phyloP scores from a whole-genome alignment of 129 eudicot genomes.

The Saposhnikovia divaricata region DNA sequence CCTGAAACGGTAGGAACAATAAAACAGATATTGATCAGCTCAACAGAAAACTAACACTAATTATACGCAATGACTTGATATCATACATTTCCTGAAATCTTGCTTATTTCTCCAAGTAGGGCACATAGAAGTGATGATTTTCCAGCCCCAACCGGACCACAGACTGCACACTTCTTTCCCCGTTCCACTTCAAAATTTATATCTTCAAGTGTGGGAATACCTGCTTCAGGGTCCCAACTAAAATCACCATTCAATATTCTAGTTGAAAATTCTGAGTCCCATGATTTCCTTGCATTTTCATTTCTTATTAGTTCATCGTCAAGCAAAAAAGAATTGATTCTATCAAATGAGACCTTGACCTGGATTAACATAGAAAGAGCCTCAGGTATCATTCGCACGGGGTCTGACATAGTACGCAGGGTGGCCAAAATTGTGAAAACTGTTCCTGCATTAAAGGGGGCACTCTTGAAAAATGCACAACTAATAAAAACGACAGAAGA shows the following conservation, averaged over 20 bases:
- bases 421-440: conserved; percentile 61
- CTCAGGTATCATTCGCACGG: conserved; percentile 55
- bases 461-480: conserved; percentile 40
- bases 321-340: conserved; percentile 50
- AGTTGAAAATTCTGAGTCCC: conserved; percentile 19
- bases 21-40: background rate
- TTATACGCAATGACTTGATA: background rate
- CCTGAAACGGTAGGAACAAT: conserved; percentile 33
- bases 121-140: conserved; percentile 57
- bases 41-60: background rate
- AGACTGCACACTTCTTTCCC: conserved; percentile 48
- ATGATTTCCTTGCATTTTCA: conserved; percentile 11
- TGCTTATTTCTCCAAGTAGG: conserved; percentile 62
- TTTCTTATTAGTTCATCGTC: conserved; percentile 55
- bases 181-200: conserved; percentile 25
- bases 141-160: conserved; percentile 74
- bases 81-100: conserved; percentile 48
- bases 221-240: conserved; percentile 54
- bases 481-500: conserved; percentile 54
- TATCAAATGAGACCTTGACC: conserved; percentile 58
- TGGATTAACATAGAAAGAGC: conserved; percentile 53
- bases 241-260: conserved; percentile 37
- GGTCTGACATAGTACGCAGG: conserved; percentile 56
- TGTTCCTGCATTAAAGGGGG: conserved; percentile 51
- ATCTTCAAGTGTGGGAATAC: conserved; percentile 22